Base-by-base conservation (phyloP, 192 early-diverging fungal species). In the Umbelopsis sp. region DNA sequence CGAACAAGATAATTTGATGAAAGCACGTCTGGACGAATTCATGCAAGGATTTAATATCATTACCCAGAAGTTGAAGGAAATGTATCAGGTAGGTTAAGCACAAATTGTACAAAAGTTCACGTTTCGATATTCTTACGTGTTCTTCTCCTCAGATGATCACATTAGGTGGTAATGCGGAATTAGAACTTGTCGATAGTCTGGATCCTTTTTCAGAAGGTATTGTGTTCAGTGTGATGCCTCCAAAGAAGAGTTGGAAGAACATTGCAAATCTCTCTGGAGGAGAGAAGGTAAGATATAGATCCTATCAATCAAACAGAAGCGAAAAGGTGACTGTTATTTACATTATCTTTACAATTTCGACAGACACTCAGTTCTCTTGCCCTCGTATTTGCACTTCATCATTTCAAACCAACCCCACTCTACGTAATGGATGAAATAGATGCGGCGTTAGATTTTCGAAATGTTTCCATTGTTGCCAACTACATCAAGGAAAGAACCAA, bases 351-450 rank as follows among this genome's bases (percentile, higher is more conserved):
- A 21, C 54, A 45, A 29, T 62, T 26, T 21, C 21, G 22, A 34
- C 76, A 93, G 90, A 99, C 98, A 1, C 80, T 99, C 29, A 95
- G 93, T 80, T 99, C 98, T n/a, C 84, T 99, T 44, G 98, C 98
- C 7, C 86, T 99, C 49, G 97, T 99, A 11, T 99, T 99, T 87
- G 97, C 98, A 1, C 85, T 99, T 68, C 98, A 99, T 79, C 97
- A 98, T 78, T 99, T 93, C 88, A 98, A 98, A 77, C 98, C 98
- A 12, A 99, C 98, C 22, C 98, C 97, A n/a, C 80, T 98, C 8
- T 99, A 99, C 79, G 95, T 99, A 45, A 98, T 99, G 96, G 98
- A 99, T 82, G 98, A 99, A 83, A 99, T 99, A 75, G 98, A 99
- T 82, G 97, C 97, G 0, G 98, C 98, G 1, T 83, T 98, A 25